Conservation (phyloP, 2,329 filamentous ascomycete genomes). For the Fusarium acutatum region DNA sequence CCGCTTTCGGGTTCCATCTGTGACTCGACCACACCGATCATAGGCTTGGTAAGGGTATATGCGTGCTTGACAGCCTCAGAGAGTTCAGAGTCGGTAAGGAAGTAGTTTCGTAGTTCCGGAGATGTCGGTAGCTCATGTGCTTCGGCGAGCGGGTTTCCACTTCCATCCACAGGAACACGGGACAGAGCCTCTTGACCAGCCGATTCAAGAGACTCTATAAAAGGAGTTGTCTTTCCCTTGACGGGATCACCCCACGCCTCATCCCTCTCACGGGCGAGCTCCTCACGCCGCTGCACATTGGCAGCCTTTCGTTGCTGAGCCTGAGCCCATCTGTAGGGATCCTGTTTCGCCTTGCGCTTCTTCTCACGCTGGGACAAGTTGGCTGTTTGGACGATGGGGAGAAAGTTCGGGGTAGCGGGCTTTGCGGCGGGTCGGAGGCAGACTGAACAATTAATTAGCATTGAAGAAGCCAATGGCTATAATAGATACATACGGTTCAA, state of each 20-base stretch:
- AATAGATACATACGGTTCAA: constrained; percentile 62
- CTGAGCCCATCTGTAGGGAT: constrained; percentile 85
- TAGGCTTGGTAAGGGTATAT: constrained; percentile 70
- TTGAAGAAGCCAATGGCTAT: background rate
- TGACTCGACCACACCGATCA: constrained; percentile 48
- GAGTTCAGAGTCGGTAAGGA: constrained; percentile 74
- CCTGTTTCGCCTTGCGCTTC: constrained; percentile 72
- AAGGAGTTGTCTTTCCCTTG: constrained; percentile 80
- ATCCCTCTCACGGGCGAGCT: constrained; percentile 71
- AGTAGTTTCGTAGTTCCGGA: constrained; percentile 75
- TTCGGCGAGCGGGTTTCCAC: constrained; percentile 52
- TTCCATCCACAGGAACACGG: constrained; percentile 49
- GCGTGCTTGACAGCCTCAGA: constrained; percentile 72
- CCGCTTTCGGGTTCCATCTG: constrained; percentile 54
- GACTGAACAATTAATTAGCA: constrained; percentile 55
- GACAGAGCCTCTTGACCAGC: constrained; percentile 59
- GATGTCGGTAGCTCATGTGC: constrained; percentile 56
- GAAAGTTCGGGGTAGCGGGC: constrained; percentile 57
- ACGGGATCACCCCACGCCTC: constrained; percentile 79
- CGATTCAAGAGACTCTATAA: constrained; percentile 81
- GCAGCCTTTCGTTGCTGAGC: constrained; percentile 84
- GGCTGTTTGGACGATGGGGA: constrained; percentile 71
- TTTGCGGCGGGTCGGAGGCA: constrained; percentile 65
- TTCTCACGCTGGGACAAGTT: constrained; percentile 69
- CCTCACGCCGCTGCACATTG: constrained; percentile 78